Conservation (phyloP, 176 grass and related monocot species). For the Luzula sylvatica region DNA sequence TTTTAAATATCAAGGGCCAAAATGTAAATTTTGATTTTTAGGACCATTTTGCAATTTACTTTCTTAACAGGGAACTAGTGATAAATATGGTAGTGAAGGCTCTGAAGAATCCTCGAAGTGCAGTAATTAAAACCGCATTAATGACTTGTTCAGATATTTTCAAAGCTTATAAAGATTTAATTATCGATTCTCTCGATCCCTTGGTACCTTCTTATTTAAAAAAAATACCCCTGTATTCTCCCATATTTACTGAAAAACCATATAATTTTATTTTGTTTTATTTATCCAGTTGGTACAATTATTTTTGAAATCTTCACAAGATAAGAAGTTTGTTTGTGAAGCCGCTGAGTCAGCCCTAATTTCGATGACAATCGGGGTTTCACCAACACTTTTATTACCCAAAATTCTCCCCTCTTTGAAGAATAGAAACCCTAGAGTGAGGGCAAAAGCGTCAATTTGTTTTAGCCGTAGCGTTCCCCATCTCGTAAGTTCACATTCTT, state of each 20-base stretch:
- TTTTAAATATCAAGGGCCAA: too few species aligned
- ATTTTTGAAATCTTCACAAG: conserved; percentile 95
- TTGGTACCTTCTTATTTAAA: conserved; percentile 36
- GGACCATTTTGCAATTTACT: neutral
- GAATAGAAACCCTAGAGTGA: conserved; percentile 76
- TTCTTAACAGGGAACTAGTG: conserved; percentile 41
- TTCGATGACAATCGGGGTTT: conserved; percentile 71
- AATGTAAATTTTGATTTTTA: conserved; percentile 9
- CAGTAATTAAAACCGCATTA: conserved; percentile 88
- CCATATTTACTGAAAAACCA: neutral
- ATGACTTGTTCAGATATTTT: conserved; percentile 95
- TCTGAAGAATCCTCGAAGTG: conserved; percentile 95
- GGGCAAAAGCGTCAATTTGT: conserved; percentile 90
- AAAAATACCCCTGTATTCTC: neutral
- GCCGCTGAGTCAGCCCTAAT: conserved; percentile 73
- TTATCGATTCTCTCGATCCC: conserved; percentile 64
- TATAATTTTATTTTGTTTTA: conserved; percentile 17
- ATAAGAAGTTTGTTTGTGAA: conserved; percentile 98
- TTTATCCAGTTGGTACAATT: conserved; percentile 68
- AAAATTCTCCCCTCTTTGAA: conserved; percentile 83
- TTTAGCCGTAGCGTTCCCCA: conserved; percentile 73
- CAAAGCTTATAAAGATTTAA: conserved; percentile 60
- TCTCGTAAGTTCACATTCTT: conserved; percentile 55
- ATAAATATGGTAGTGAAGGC: conserved; percentile 88
- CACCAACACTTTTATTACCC: conserved; percentile 50